Base-by-base conservation (phyloP, 2,329 filamentous ascomycete genomes). In the Neodidymelliopsis sp. region DNA sequence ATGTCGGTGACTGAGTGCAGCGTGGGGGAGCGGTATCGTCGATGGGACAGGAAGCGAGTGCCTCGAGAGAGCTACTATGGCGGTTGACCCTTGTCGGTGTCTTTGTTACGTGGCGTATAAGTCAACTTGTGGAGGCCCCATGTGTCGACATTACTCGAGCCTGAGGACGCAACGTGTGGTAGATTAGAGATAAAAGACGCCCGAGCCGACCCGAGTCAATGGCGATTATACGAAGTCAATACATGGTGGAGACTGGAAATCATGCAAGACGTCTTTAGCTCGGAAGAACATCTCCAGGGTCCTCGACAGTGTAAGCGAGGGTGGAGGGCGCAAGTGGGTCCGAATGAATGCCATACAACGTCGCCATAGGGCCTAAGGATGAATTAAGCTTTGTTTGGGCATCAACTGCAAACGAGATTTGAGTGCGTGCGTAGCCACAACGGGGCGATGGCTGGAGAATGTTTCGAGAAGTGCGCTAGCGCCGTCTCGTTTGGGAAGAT, bases 391-490 rank as follows among this genome's bases (percentile, higher is more conserved):
- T 45, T 35, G 27, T 41, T 36, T 20, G 12, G 24, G 40, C 29
- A 33, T 22, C 27, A 53, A 40, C 37, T 40, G 34, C 23, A 58
- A 19, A 48, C 45, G 44, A 51, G 43, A 53, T 30, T 46, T 47
- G 48, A 42, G 36, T 47, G 44, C 23, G 19, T 20, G 34, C 42
- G 20, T 23, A 36, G 45, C 25, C 22, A 25, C n/a, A 22, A 35
- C 20, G 30, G 29, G 29, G 16, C 36, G 40, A 44, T 42, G 45
- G 24, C 50, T 34, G 27, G 40, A 25, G 35, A 15, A 35, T 44
- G 61, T 57, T 57, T 59, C 47, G 44, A 56, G 47, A 53, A 37
- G 24, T 44, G 41, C 36, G 41, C 53, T 60, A 63, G 62, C 60
- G 58, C 43, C 42, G 45, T 53, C 48, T 34, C 52, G 39, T 48